Base-by-base conservation (phyloP, 1,284 basidiomycete species). In the Moesziomyces sp. region DNA sequence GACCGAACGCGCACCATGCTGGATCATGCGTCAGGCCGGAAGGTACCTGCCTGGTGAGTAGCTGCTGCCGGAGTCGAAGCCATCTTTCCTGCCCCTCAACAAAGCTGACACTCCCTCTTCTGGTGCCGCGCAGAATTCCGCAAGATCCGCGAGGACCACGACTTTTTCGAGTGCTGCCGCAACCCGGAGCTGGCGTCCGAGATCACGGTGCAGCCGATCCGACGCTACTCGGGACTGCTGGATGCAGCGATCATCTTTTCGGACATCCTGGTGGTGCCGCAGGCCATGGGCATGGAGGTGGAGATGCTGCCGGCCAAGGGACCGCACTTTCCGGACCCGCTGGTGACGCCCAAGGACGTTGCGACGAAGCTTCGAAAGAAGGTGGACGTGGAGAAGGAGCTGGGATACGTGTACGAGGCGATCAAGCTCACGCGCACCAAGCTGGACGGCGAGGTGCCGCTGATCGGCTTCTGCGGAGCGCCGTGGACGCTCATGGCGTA, bases 1-100 rank as follows among this genome's bases (percentile, higher is more conserved):
- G 84, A 95, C 94, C 0, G 92, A 93, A 81, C 90, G 93, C 61
- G 93, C 96, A 3, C 96, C 96, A 14, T 94, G 97, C 67, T 99
- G 96, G 96, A 92, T 98, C 67, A 99, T 99, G 96, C 89, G 97
- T 35, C 96, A 99, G 85, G 97, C 97, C 21, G 95, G 96, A 47
- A 89, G 95, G 56, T 97, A 97, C 86, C 89, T 97, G 52, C 94
- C 94, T 85, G 94, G 93, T 93, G 80, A 85, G 87, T 85, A 34
- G 24, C 18, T 14, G n/a, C 16, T 49, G 21, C 30, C 38, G 40
- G 26, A 28, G 28, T 44, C 35, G 26, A 35, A 38, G 3, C n/a
- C 28, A 14, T 18, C 8, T 34, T 26, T 16, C 8, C 16, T 51
- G 28, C 2, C 28, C 42, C n/a, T 11, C 30, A 2, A 11, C 30